Percentiles rank a stretch among this genome's conserved stretches.
phyloP scores from a whole-genome alignment of 2,329 filamentous ascomycete species.

The Epichloe coenophiala region DNA sequence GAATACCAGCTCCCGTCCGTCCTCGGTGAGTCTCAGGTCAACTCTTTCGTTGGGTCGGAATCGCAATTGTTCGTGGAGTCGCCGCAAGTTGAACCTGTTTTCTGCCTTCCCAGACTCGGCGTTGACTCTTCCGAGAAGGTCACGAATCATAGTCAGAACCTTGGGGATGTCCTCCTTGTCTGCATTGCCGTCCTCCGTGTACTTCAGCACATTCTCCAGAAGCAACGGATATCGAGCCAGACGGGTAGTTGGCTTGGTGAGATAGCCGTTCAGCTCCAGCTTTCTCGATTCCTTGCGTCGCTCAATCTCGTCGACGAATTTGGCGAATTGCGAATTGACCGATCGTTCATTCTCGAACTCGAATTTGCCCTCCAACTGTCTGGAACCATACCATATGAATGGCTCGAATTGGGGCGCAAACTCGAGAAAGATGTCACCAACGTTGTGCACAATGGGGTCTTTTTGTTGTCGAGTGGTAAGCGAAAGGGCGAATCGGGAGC shows the following conservation, averaged over 20 bases:
- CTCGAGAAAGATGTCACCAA: conserved; percentile 90
- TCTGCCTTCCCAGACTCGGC: conserved; percentile 92
- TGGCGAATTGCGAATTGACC: conserved; percentile 69
- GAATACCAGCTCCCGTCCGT: conserved; percentile 83
- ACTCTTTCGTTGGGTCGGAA: conserved; percentile 85
- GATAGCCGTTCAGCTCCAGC: conserved; percentile 89
- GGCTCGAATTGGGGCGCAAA: conserved; percentile 87
- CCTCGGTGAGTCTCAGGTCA: conserved; percentile 86
- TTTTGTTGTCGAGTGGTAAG: conserved; percentile 85
- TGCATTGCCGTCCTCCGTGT: conserved; percentile 75
- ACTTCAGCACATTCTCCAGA: conserved; percentile 82
- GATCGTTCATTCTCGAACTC: conserved; percentile 95
- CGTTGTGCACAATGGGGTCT: conserved; percentile 70
- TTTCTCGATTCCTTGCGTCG: conserved; percentile 92
- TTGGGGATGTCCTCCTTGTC: conserved; percentile 89
- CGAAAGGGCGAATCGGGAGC: conserved; percentile 75
- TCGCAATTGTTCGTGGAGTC: conserved; percentile 80
- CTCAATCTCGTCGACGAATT: conserved; percentile 94
- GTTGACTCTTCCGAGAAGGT: conserved; percentile 79
- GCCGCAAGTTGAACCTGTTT: conserved; percentile 90
- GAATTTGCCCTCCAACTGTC: conserved; percentile 91
- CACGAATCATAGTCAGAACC: conserved; percentile 74
- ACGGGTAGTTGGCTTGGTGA: conserved; percentile 94
- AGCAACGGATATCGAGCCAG: conserved; percentile 86
- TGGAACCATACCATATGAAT: conserved; percentile 92